These are phyloP conservation scores for Isoetes engelmannii DNA, from an alignment of 83 land plant genomes.

Conservation along the genomic window DNA sequence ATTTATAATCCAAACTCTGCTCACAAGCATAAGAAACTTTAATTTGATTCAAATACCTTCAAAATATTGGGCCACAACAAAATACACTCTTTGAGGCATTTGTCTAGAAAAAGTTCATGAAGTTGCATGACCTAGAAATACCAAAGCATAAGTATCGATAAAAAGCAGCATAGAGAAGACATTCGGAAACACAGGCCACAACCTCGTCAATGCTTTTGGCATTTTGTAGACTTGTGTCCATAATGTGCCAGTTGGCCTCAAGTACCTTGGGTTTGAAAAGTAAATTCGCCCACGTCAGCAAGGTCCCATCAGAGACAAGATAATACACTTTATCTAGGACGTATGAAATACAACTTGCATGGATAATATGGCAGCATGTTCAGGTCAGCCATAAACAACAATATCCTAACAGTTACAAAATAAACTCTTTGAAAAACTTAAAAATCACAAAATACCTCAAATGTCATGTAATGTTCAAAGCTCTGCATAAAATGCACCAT, in stretches of 20 bases:
- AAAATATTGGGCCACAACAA: conserved; percentile 80
- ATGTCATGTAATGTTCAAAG: conserved; percentile 88
- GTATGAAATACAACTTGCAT: too few species aligned
- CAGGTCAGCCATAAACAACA: too few species aligned
- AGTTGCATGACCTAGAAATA: conserved; percentile 77
- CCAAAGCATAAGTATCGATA: not conserved
- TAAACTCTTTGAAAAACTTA: too few species aligned
- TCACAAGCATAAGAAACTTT: too few species aligned
- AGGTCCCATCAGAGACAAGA: too few species aligned
- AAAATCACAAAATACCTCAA: conserved; percentile 55
- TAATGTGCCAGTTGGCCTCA: conserved; percentile 98
- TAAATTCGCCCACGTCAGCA: too few species aligned
- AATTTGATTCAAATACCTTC: conserved; percentile 39
- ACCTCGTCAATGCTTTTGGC: conserved; percentile 98
- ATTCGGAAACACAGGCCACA: not conserved
- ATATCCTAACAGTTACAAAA: too few species aligned
- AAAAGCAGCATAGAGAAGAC: conserved; percentile 5
- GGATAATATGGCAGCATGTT: too few species aligned
- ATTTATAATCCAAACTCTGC: not conserved
- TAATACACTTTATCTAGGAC: too few species aligned
- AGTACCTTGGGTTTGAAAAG: conserved; percentile 48
- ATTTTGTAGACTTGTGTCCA: conserved; percentile 67
- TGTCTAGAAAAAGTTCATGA: conserved; percentile 88
- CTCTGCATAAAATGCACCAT: conserved; percentile 98
- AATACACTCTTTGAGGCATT: conserved; percentile 90